Conservation (phyloP, 345 rosid genomes). For the Lumnitzera littorea region DNA sequence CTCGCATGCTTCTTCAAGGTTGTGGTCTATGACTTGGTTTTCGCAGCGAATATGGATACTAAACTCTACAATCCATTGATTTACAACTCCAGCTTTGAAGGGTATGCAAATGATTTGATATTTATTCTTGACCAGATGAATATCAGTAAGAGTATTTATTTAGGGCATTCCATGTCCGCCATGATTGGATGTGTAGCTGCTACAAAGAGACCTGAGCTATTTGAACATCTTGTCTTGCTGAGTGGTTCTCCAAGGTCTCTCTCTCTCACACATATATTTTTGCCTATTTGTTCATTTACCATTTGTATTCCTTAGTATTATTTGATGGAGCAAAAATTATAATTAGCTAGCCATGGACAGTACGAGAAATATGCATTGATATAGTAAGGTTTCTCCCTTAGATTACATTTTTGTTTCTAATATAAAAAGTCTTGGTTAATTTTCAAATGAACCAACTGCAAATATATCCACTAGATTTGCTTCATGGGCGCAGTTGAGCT, state of each 20-base stretch:
- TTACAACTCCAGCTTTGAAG: conserved; percentile 13
- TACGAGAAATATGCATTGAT: no score
- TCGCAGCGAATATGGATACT: conserved; percentile 19
- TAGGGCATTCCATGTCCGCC: conserved; percentile 38
- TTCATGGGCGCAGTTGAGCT: no score
- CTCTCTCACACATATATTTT: no score
- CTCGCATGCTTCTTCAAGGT: conserved; percentile 23
- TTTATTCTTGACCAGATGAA: conserved; percentile 14
- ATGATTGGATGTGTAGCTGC: conserved; percentile 32
- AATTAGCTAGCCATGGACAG: no score
- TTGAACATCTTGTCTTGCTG: conserved; percentile 20
- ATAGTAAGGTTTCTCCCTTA: no score
- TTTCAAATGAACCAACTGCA: no score
- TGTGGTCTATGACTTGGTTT: conserved; percentile 22
- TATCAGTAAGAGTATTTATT: conserved; percentile 10
- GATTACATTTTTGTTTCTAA: no score
- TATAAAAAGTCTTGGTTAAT: no score
- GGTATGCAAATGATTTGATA: conserved; percentile 22
- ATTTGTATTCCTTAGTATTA: no score
- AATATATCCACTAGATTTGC: no score
- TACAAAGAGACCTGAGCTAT: conserved; percentile 19
- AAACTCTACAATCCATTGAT: conserved; percentile 14
- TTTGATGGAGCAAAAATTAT: no score
- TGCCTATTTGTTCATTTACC: no score
- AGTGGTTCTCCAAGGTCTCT: conserved; percentile 30